Percentiles rank a stretch among this genome's conserved stretches.
Conservation (phyloP, 176 grass and related monocot species). For the Zoysia japonica region DNA sequence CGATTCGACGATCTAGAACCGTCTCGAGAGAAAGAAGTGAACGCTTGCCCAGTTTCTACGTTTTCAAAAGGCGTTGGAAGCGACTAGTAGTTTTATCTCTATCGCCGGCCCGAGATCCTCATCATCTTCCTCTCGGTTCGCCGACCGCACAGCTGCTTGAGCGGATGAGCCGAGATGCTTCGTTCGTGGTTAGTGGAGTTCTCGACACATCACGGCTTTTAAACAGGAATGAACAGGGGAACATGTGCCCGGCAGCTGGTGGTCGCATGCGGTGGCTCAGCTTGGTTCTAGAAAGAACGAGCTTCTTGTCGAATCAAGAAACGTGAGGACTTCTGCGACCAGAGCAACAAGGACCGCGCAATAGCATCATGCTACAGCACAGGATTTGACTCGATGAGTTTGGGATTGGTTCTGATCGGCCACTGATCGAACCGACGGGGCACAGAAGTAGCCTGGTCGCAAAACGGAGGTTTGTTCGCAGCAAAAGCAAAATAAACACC, state of each 20-base stretch:
- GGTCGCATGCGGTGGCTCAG: too few relatives aligned
- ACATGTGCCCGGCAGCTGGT: too few relatives aligned
- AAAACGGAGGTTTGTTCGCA: slow-evolving; percentile 9
- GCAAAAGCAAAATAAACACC: not conserved
- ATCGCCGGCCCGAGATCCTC: not conserved
- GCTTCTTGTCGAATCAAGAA: too few relatives aligned
- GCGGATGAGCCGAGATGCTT: not conserved
- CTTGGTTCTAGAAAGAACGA: too few relatives aligned
- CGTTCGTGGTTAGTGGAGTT: not conserved
- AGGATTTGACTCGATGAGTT: too few relatives aligned
- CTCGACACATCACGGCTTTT: too few relatives aligned
- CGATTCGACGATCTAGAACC: not conserved
- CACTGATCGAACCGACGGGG: not conserved
- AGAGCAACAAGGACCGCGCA: not conserved
- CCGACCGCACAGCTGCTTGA: not conserved
- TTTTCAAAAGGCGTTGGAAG: not conserved
- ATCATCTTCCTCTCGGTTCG: not conserved
- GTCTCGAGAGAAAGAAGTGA: not conserved
- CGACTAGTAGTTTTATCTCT: not conserved
- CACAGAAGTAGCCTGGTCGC: slow-evolving; percentile 2
- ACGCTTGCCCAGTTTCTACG: slow-evolving; percentile 26
- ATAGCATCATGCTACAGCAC: not conserved
- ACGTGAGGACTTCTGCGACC: too few relatives aligned
- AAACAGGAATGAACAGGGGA: too few relatives aligned
- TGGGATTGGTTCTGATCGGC: too few relatives aligned